Percentiles rank a stretch among this genome's conserved stretches.
Conservation (phyloP, 2,329 filamentous ascomycete species). For the Xylariaceae sp. region DNA sequence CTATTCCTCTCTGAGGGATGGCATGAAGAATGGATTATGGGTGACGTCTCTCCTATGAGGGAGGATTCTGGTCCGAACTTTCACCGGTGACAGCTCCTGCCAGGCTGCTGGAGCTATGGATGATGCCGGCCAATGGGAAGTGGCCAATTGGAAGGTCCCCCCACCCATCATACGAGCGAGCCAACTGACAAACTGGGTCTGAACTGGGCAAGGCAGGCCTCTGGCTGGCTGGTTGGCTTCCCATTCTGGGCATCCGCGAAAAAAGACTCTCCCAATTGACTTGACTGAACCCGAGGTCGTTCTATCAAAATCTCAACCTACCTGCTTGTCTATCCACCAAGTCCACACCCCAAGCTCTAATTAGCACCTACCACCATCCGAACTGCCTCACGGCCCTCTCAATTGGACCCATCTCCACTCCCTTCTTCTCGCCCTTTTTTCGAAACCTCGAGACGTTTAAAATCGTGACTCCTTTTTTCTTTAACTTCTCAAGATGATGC, state of each 20-base stretch:
- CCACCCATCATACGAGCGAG: slow-evolving; percentile 25
- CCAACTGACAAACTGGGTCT: too few relatives aligned
- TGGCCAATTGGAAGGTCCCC: slow-evolving; percentile 4
- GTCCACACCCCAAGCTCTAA: slow-evolving; percentile 4
- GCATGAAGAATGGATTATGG: slow-evolving; percentile 2
- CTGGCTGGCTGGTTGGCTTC: slow-evolving; percentile 3
- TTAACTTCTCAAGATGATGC: slow-evolving; percentile 40
- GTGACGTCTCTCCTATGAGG: slow-evolving; percentile 1
- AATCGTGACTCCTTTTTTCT: background rate
- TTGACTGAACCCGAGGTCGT: slow-evolving; percentile 7
- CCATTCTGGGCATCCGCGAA: slow-evolving; percentile 18
- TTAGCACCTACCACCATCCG: slow-evolving; percentile 9
- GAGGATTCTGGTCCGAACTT: slow-evolving; percentile 20
- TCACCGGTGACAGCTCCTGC: slow-evolving; percentile 17
- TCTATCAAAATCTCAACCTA: slow-evolving; percentile 15
- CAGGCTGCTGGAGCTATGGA: slow-evolving; percentile 14
- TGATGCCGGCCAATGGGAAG: slow-evolving; percentile 11
- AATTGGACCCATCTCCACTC: slow-evolving; percentile 28
- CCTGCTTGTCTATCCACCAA: too few relatives aligned
- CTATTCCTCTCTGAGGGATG: too few relatives aligned
- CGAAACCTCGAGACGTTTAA: too few relatives aligned
- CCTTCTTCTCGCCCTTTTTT: too few relatives aligned
- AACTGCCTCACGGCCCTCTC: slow-evolving; percentile 17
- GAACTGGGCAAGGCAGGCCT: slow-evolving; percentile 5
- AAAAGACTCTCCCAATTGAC: slow-evolving; percentile 24